A percentile compares a stretch with the other conserved stretches of the same genome.
Conservation (phyloP, 2,329 filamentous ascomycete genomes). For the Arachnomyces sp. region DNA sequence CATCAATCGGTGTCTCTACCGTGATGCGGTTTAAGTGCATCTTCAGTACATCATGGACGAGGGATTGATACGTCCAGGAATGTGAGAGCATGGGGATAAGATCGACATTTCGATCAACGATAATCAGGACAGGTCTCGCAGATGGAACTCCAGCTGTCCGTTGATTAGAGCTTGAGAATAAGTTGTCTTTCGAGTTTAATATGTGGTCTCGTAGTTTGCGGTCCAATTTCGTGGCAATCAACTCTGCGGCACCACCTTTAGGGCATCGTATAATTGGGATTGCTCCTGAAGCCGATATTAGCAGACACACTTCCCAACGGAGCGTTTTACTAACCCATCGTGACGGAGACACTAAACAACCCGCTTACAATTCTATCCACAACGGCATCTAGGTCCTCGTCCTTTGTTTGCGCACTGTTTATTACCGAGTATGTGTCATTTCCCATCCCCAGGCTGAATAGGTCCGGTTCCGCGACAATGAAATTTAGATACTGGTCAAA, state of each 20-base stretch:
- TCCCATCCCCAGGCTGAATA: conserved; percentile 89
- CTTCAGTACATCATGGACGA: conserved; percentile 68
- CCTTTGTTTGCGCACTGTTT: conserved; percentile 84
- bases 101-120: conserved; percentile 92
- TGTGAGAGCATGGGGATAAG: conserved; percentile 98
- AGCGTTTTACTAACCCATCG: conserved; percentile 61
- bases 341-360: conserved; percentile 96
- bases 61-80: conserved; percentile 81
- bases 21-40: conserved; percentile 91
- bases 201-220: conserved; percentile 94
- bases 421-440: conserved; percentile 94
- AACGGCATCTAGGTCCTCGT: conserved; percentile 78
- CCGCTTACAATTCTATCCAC: conserved; percentile 91
- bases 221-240: conserved; percentile 89
- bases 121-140: conserved; percentile 78
- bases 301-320: conserved; percentile 7
- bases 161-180: conserved; percentile 62
- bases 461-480: conserved; percentile 86
- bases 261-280: conserved; percentile 95
- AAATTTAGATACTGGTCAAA: conserved; percentile 98
- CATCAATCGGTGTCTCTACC: conserved; percentile 74
- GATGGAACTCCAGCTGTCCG: conserved; percentile 57
- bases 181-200: conserved; percentile 93
- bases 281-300: conserved; percentile 49
- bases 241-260: conserved; percentile 83